Evolutionary conservation across 2,329 filamentous ascomycete species (phyloP), one percentile per base, ranked within the genome.

Genomic region (Neopestalotiopsis rosae): DNA sequence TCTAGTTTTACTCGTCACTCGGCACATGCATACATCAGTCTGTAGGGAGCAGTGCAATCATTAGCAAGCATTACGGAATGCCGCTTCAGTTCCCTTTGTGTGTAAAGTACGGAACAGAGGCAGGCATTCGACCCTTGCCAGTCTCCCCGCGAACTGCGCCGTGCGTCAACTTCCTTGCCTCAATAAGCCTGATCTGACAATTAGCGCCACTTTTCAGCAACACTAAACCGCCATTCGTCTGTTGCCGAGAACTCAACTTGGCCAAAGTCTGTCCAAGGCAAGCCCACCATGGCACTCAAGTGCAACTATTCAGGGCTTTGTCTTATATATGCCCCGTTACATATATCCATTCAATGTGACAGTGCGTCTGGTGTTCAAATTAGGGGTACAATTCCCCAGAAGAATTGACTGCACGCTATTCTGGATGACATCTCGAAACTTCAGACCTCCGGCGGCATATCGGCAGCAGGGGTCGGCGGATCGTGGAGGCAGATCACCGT

Each of bases 401-500:
- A 7, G 10, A 38, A 38, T 6, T 38, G 14, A 52, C 9, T 20
- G 17, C 20, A 52, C 45, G n/a, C n/a, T 20, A 24, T 30, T 61
- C 14, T 24, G 14, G 24, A 34, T 42, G 9, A 45, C 17, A 63
- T 63, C 32, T 38, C 14, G 30, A 49, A 58, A 38, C 32, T 45
- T 66, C 45, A 66, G n/a, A 42, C 34, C 59, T 62, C 45, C 52
- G 24, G 24, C 13, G 63, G 63, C 20, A n/a, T 24, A 49, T 34
- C 42, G 9, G 20, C 38, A 65, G 59, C 59, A 62, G 40, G 63
- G 63, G 63, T 66, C 34, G 63, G 63, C 49, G 45, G 32, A 66
- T 66, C 45, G 45, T 66, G 63, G 63, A 66, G 63, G 9, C 63
- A 66, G 63, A 66, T 66, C 63, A 49, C 63, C 62, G 24, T 49